Evolutionary conservation across 495 filamentous ascomycete genomes (phyloP).

Genomic region (Cryomyces minteri): DNA sequence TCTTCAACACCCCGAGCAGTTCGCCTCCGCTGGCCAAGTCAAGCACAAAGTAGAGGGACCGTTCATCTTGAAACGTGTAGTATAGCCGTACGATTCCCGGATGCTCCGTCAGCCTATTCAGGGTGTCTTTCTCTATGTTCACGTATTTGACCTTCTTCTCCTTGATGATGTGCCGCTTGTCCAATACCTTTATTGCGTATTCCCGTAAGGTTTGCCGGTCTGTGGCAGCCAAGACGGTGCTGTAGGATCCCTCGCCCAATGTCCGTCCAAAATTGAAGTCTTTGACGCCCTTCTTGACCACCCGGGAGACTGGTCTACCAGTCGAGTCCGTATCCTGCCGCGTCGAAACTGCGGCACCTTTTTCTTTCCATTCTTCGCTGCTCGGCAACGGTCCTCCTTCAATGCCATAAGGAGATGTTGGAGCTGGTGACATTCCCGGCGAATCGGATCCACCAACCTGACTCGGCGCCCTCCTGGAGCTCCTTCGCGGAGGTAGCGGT

Average conservation of each 20-base stretch:
- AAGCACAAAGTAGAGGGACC: constrained; percentile 89
- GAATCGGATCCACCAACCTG: constrained; percentile 4
- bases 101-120: constrained; percentile 91
- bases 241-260: constrained; percentile 94
- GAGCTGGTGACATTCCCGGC: constrained; percentile 19
- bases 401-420: constrained; percentile 33
- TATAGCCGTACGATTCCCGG: constrained; percentile 94
- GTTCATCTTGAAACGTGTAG: constrained; percentile 97
- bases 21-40: constrained; percentile 90
- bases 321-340: constrained; percentile 67
- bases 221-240: constrained; percentile 85
- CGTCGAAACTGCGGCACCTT: constrained; percentile 64
- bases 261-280: constrained; percentile 91
- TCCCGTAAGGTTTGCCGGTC: constrained; percentile 91
- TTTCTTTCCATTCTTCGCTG: constrained; percentile 91
- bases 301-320: constrained; percentile 61
- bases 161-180: constrained; percentile 99
- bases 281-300: constrained; percentile 90
- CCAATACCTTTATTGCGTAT: constrained; percentile 95
- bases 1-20: constrained; percentile 81
- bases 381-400: constrained; percentile 49
- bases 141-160: constrained; percentile 99
- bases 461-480: constrained; percentile 38
- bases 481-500: constrained; percentile 39
- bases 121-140: constrained; percentile 96